Base-by-base conservation (phyloP, 768 basidiomycete species). In the Tricholomella constricta region DNA sequence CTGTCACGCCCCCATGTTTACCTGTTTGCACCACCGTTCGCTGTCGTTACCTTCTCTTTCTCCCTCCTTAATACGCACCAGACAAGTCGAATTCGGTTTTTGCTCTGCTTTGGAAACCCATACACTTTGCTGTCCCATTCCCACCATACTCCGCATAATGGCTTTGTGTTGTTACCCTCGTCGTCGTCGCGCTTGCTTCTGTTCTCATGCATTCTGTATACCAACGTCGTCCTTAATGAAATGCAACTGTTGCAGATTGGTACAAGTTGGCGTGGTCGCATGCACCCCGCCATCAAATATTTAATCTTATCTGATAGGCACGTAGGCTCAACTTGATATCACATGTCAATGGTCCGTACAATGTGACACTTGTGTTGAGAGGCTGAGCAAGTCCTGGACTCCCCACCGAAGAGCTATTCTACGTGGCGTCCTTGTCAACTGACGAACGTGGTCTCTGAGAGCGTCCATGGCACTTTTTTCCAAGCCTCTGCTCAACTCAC, bases 401-500 rank as follows among this genome's bases (percentile, higher is more conserved):
- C 25, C 15, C 41, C 23, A n/a, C 26, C 11, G 2, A 6, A 22
- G 7, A 27, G n/a, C 15, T 23, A 4, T 14, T 17, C 42, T 43
- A 27, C 42, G 25, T 49, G 26, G n/a, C 17, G 26, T 15, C 20
- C 46, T 27, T 4, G 11, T 35, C n/a, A n/a, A n/a, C n/a, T 8
- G 6, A 19, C 44, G 37, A 26, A 11, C 6, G 11, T 20, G 14
- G 29, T 31, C 37, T 8, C 45, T n/a, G 34, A 34, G 9, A 27
- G 14, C 38, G 12, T 7, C 31, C 10, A 62, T 62, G 61, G 49
- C 56, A 10, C 51, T 31, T 11, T 51, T 62, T 23, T 62, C 62
- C 4, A 62, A 55, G 40, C 62, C 59, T 2, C 35, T 58, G n/a
- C 12, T 56, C 34, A 31, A 51, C 7, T 45, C 54, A 2, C 32